A percentile compares a stretch with the other conserved stretches of the same genome.
Evolutionary conservation across 768 basidiomycete species (phyloP).

Genomic region (Leccinum barrowsii): DNA sequence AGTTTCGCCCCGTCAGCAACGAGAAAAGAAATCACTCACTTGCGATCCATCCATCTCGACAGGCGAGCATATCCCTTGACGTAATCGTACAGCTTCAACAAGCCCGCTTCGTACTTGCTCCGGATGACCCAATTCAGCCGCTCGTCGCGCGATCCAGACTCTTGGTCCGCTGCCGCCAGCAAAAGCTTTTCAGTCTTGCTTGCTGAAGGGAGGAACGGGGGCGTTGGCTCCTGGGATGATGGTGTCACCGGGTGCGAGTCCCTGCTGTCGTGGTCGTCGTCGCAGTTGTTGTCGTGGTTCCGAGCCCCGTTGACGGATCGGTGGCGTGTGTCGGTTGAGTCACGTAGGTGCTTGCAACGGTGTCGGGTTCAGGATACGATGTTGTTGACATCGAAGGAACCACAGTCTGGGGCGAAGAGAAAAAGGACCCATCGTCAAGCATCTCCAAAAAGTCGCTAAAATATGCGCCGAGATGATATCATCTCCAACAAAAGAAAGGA

Average conservation of each 20-base stretch:
- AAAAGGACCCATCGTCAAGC: conserved; percentile 80
- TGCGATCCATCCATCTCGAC: conserved; percentile 92
- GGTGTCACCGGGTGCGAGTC: conserved; percentile 14
- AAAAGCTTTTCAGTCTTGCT: conserved; percentile 69
- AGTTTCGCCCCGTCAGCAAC: not conserved
- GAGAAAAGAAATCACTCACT: conserved; percentile 46
- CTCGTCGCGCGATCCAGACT: conserved; percentile 85
- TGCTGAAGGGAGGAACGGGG: conserved; percentile 62
- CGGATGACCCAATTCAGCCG: conserved; percentile 83
- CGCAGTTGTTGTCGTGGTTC: not conserved
- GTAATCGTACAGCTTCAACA: conserved; percentile 94
- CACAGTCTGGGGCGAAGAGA: conserved; percentile 47
- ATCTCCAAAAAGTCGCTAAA: not conserved
- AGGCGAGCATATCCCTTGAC: conserved; percentile 92
- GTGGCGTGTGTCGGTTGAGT: conserved; percentile 13
- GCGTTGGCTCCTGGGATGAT: conserved; percentile 37
- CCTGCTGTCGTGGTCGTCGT: conserved; percentile 13
- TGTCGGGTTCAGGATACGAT: conserved; percentile 18
- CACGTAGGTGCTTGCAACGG: conserved; percentile 16
- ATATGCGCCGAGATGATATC: not conserved
- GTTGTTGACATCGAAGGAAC: conserved; percentile 40
- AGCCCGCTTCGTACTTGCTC: conserved; percentile 94
- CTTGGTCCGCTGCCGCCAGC: conserved; percentile 92
- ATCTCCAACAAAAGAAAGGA: not conserved
- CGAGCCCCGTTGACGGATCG: conserved; percentile 16